Evolutionary conservation across 2,329 filamentous ascomycete genomes (phyloP).

Genomic region (Scedosporium aurantiacum): DNA sequence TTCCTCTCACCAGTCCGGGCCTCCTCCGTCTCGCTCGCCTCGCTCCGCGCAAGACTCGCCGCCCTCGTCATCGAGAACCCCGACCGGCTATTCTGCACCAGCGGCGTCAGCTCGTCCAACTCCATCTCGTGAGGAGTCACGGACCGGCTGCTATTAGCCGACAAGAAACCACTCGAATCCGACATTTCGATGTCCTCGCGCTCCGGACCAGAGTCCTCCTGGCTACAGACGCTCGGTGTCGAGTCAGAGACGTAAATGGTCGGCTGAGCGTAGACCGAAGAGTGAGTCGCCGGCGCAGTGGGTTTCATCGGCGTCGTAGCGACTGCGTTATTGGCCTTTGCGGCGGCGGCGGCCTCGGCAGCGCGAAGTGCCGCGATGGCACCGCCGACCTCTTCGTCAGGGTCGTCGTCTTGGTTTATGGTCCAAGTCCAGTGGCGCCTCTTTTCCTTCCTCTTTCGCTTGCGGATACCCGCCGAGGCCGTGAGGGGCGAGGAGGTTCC

Average conservation of each 20-base stretch:
- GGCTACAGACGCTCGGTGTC: constrained; percentile 30
- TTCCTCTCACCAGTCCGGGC: not conserved
- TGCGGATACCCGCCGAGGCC: constrained; percentile 35
- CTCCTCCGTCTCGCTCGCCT: not conserved
- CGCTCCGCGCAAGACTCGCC: constrained; percentile 1
- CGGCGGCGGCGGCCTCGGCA: constrained; percentile 19
- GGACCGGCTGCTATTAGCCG: constrained; percentile 20
- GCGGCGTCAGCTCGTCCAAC: constrained; percentile 2
- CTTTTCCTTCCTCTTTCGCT: constrained; percentile 46
- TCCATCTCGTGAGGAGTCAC: constrained; percentile 8
- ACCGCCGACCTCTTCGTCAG: constrained; percentile 28
- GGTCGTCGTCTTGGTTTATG: constrained; percentile 41
- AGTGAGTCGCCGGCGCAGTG: constrained; percentile 6
- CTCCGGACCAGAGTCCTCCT: constrained; percentile 17
- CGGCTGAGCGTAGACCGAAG: constrained; percentile 5
- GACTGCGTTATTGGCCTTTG: constrained; percentile 9
- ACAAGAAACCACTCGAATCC: constrained; percentile 29
- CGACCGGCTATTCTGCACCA: not conserved
- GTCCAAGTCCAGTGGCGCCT: constrained; percentile 57
- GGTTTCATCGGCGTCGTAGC: constrained; percentile 9
- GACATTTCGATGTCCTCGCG: constrained; percentile 37
- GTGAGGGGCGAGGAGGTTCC: constrained; percentile 29
- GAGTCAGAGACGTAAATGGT: constrained; percentile 19
- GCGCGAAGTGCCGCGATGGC: constrained; percentile 29
- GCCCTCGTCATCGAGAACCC: not conserved